Evolutionary conservation across 805 yeast genomes (phyloP).

Genomic region (Lipomyces yamadae): DNA sequence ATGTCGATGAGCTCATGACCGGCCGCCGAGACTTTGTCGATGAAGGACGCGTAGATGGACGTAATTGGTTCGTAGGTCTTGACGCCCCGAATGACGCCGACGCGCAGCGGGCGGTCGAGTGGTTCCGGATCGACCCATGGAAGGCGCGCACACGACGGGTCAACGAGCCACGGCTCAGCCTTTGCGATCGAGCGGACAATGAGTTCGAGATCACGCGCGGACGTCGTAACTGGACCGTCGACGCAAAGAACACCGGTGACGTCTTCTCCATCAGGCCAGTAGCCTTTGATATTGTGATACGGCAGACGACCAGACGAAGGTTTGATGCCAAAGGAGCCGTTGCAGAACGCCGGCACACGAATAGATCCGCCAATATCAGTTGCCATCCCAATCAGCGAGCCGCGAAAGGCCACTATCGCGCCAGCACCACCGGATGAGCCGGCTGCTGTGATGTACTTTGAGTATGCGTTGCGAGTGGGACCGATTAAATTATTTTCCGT

Average conservation of each 20-base stretch:
- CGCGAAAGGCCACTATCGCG: constrained; percentile 52
- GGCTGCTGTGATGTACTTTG: constrained; percentile 53
- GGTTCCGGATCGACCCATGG: constrained; percentile 50
- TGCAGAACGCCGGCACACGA: constrained; percentile 54
- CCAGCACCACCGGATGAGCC: constrained; percentile 64
- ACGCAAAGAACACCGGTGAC: constrained; percentile 50
- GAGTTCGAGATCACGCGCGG: constrained; percentile 49
- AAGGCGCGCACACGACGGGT: constrained; percentile 56
- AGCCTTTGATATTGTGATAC: constrained; percentile 51
- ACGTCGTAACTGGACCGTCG: constrained; percentile 55
- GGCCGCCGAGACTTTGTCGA: constrained; percentile 58
- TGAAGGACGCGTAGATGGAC: constrained; percentile 57
- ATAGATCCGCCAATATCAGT: constrained; percentile 60
- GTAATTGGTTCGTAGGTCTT: constrained; percentile 49
- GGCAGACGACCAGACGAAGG: constrained; percentile 47
- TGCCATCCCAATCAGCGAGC: constrained; percentile 57
- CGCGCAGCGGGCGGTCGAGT: constrained; percentile 40
- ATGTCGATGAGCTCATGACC: constrained; percentile 58
- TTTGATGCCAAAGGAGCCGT: constrained; percentile 51
- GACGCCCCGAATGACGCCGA: constrained; percentile 40
- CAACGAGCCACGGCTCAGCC: constrained; percentile 54
- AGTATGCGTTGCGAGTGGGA: constrained; percentile 53
- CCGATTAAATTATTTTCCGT: constrained; percentile 54
- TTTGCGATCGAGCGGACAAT: constrained; percentile 50
- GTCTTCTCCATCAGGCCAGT: constrained; percentile 56